Base-by-base conservation (phyloP, 2,329 filamentous ascomycete genomes). In the Eutypella sp. region DNA sequence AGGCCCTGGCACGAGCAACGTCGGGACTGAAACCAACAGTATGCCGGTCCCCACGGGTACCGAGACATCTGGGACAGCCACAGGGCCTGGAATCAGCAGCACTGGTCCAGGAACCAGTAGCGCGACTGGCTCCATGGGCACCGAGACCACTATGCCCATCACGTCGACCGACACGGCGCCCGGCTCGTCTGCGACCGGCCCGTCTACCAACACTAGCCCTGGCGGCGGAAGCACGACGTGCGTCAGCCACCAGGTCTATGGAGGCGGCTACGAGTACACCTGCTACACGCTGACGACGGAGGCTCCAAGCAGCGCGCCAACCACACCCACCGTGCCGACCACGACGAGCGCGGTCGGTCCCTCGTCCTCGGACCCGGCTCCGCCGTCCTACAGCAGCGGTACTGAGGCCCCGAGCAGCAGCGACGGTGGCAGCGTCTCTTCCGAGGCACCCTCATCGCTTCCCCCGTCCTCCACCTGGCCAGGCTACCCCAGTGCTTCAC, bases 221-320 rank as follows among this genome's bases (percentile, higher is more conserved):
- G 46, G 51, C 33, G 52, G 40, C 37, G 46, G 36, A 10, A 53
- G 46, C 10, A 57, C 53, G 10, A 57, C 50, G 15, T 61, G 59
- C 45, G 2, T 53, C 22, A 44, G 50, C 2, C 46, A 53, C 22
- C 43, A 52, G n/a, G 38, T 39, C 3, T 50, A 57, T 34, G 52
- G 48, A 16, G 57, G 53, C n/a, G 44, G 46, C n/a, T 57, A 55
- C 41, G 46, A 47, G 15, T 55, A 49, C 41, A 49, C 48, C 20
- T 60, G 57, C 51, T 47, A 51, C 23, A 53, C 52, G 19, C 11
- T 56, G 5, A 19, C n/a, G 20, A 39, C 36, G 20, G 36, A 24
- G 8, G 19, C 20, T 39, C 13, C 36, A 15, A 33, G 11, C 4
- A 15, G 7, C 25, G 13, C 25, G 25, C 25, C 25, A 25, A 40